Evolutionary conservation across 305 asterid genomes (phyloP), one percentile per base, ranked within the genome.

Genomic region (Plantago coronopus): DNA sequence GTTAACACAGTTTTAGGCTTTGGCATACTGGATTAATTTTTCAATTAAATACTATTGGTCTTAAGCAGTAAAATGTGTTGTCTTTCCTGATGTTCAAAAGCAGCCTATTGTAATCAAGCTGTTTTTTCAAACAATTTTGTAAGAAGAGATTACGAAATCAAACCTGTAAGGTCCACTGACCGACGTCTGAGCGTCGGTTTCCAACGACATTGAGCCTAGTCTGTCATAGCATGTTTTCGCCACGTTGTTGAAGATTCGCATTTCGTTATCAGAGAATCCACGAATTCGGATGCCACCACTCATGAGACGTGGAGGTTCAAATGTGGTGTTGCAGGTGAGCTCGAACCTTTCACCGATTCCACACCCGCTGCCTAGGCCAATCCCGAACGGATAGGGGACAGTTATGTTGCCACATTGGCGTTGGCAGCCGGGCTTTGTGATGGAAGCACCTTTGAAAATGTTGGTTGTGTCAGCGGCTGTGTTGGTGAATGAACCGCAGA

Each of bases 351-450:
- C 0, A 14, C 43, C 50, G 19, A 72, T 48, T 37, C 46, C 76
- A 40, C 83, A 78, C 61, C 65, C 74, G 51, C 59, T 55, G 71
- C 67, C 67, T 12, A 4, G 10, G 50, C 75, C 81, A 51, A 81
- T 19, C 60, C 87, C 82, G 66, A 78, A 81, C 21, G 87, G 87
- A 61, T 76, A 81, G 19, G 80, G 82, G 7, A 78, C 74, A 29
- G 77, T 76, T 48, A 81, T 68, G 69, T 78, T 38, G 48, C 82
- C 80, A 55, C 84, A 78, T 54, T 42, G 18, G 66, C 66, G 50
- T 47, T 27, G 72, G 70, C 86, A 80, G 2, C 40, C 57, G 5
- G 70, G 76, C 21, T 65, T 76, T 15, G 66, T 45, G 64, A 67
- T 67, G 54, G 14, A 49, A 45, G 58, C 23, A 8, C 69, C 44